A percentile compares a stretch with the other conserved stretches of the same genome.
Evolutionary conservation across 1,284 basidiomycete genomes (phyloP).

Genomic region (Fomitopsis betulina): DNA sequence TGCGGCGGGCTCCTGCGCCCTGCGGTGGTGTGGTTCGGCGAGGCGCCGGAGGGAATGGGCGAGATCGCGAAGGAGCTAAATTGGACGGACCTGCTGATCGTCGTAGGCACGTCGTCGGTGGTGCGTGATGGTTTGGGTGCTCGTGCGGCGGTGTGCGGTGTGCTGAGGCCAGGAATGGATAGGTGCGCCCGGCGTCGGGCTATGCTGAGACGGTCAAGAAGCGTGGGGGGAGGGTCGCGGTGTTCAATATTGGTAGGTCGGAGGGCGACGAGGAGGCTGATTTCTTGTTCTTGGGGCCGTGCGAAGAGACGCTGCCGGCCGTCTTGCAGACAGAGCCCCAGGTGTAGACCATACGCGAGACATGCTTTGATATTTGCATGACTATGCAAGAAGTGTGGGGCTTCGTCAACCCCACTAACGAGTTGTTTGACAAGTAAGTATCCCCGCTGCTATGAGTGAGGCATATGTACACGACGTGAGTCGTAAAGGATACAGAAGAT

Average conservation of each 20-base stretch:
- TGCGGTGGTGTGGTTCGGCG: conserved; percentile 62
- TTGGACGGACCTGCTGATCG: conserved; percentile 48
- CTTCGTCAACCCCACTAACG: too few relatives aligned
- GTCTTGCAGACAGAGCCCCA: too few relatives aligned
- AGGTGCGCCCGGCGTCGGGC: conserved; percentile 42
- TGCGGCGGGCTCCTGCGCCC: conserved; percentile 48
- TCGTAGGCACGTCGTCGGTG: conserved; percentile 52
- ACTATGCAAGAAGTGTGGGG: too few relatives aligned
- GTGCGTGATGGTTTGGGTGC: conserved; percentile 25
- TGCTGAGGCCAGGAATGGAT: neutral
- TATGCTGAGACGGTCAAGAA: conserved; percentile 31
- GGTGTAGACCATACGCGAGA: too few relatives aligned
- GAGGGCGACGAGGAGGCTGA: conserved; percentile 38
- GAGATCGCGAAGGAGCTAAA: conserved; percentile 40
- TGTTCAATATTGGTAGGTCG: conserved; percentile 53
- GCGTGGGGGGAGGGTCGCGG: conserved; percentile 42
- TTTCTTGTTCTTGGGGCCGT: conserved; percentile 44
- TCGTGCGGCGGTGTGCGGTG: neutral
- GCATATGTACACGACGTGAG: too few relatives aligned
- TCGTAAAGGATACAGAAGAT: too few relatives aligned
- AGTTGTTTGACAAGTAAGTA: too few relatives aligned
- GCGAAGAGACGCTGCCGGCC: conserved; percentile 25
- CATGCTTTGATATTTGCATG: too few relatives aligned
- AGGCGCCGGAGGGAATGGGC: conserved; percentile 36
- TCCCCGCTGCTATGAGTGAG: too few relatives aligned